Conservation (phyloP, 2,329 filamentous ascomycete genomes). For the Botrytis aclada region DNA sequence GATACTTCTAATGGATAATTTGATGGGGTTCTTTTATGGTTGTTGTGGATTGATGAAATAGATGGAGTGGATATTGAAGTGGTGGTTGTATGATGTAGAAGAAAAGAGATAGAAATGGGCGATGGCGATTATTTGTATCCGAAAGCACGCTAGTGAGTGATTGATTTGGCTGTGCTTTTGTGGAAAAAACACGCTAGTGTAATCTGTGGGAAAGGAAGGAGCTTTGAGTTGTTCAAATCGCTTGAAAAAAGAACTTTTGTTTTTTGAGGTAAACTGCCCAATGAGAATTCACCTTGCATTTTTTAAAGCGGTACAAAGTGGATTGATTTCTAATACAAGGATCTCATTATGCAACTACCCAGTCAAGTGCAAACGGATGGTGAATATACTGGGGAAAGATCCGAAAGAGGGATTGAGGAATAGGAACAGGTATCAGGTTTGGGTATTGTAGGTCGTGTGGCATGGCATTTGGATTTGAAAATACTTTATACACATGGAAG, state of each 20-base stretch:
- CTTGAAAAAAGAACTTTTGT: constrained; percentile 9
- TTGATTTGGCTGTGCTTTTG: constrained; percentile 24
- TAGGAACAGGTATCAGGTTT: background rate
- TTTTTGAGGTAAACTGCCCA: constrained; percentile 21
- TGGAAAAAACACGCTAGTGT: constrained; percentile 6
- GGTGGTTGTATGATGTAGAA: constrained; percentile 36
- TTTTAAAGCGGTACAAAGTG: background rate
- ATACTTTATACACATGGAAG: too few species aligned
- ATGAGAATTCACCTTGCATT: constrained; percentile 21
- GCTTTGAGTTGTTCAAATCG: constrained; percentile 14
- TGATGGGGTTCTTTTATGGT: constrained; percentile 19
- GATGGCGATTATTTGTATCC: constrained; percentile 36
- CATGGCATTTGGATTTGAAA: background rate
- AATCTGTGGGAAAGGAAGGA: constrained; percentile 6
- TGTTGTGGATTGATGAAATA: constrained; percentile 27
- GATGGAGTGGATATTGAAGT: constrained; percentile 12
- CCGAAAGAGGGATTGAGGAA: background rate
- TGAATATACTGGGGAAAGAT: background rate
- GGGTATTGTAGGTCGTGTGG: too few species aligned
- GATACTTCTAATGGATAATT: constrained; percentile 22
- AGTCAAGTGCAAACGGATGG: background rate
- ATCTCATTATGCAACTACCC: background rate
- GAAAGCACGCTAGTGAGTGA: constrained; percentile 33
- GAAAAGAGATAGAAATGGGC: constrained; percentile 34
- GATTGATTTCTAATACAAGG: background rate